Conservation (phyloP, 805 yeast genomes). For the Cyberlindnera petersonii region DNA sequence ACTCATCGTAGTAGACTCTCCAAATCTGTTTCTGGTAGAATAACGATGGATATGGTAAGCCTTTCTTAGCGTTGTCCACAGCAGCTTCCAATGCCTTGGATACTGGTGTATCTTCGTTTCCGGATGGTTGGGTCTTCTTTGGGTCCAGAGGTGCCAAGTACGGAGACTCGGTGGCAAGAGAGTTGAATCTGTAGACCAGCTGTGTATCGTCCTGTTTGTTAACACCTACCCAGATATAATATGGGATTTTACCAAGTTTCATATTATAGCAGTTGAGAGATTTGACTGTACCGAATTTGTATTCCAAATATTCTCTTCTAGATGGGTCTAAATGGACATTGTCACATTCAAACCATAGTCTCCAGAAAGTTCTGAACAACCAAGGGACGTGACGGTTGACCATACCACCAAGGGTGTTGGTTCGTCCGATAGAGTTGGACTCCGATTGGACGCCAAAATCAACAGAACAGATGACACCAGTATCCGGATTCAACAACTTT, state of each 20-base stretch:
- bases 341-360: conserved; percentile 84
- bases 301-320: conserved; percentile 79
- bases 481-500: conserved; percentile 43
- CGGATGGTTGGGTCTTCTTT: conserved; percentile 16
- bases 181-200: conserved; percentile 52
- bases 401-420: conserved; percentile 72
- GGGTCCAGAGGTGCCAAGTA: conserved; percentile 58
- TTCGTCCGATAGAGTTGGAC: conserved; percentile 61
- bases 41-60: conserved; percentile 74
- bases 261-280: conserved; percentile 64
- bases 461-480: conserved; percentile 65
- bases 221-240: conserved; percentile 80
- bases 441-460: conserved; percentile 77
- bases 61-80: conserved; percentile 51
- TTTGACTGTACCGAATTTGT: conserved; percentile 77
- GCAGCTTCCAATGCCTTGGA: conserved; percentile 82
- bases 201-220: conserved; percentile 52
- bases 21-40: conserved; percentile 75
- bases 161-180: conserved; percentile 78
- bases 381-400: conserved; percentile 70
- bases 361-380: conserved; percentile 78
- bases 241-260: conserved; percentile 69
- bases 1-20: conserved; percentile 77
- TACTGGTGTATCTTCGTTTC: conserved; percentile 32
- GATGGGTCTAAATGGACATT: conserved; percentile 74